Evolutionary conservation across 164 flowering plant genomes (phyloP).

Genomic region (Aristolochia fimbriata): DNA sequence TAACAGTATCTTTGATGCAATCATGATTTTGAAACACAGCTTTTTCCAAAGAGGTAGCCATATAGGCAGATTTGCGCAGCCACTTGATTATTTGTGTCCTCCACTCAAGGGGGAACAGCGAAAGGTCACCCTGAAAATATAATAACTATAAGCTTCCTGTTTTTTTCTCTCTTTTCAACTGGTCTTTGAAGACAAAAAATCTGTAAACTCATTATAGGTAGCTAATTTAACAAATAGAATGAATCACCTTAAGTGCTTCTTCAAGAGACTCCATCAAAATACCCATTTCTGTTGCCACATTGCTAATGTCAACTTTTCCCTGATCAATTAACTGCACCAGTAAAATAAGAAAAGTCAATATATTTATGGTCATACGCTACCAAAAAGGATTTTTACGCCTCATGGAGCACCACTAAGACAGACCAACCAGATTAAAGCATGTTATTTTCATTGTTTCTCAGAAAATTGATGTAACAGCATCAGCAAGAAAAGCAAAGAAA

Average conservation of each 20-base stretch:
- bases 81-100: slow-evolving; percentile 46
- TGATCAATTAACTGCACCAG: slow-evolving; percentile 52
- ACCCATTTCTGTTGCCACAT: slow-evolving; percentile 70
- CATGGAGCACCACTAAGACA: too few relatives aligned
- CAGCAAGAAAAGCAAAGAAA: too few relatives aligned
- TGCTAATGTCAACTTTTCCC: slow-evolving; percentile 54
- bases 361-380: background rate
- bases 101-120: slow-evolving; percentile 35
- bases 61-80: slow-evolving; percentile 52
- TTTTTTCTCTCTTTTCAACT: background rate
- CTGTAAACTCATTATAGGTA: background rate
- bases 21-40: slow-evolving; percentile 24
- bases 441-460: too few relatives aligned
- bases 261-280: slow-evolving; percentile 43
- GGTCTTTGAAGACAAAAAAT: slow-evolving; percentile 1
- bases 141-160: background rate
- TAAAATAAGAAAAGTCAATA: slow-evolving; percentile 2
- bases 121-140: slow-evolving; percentile 38
- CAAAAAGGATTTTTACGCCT: too few relatives aligned
- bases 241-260: slow-evolving; percentile 46
- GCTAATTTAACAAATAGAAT: background rate
- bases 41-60: slow-evolving; percentile 29
- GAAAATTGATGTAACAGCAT: too few relatives aligned
- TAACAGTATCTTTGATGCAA: slow-evolving; percentile 29
- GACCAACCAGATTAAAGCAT: too few relatives aligned